Evolutionary conservation across 805 yeast genomes (phyloP).

Genomic region (Lachancea lanzarotensis): DNA sequence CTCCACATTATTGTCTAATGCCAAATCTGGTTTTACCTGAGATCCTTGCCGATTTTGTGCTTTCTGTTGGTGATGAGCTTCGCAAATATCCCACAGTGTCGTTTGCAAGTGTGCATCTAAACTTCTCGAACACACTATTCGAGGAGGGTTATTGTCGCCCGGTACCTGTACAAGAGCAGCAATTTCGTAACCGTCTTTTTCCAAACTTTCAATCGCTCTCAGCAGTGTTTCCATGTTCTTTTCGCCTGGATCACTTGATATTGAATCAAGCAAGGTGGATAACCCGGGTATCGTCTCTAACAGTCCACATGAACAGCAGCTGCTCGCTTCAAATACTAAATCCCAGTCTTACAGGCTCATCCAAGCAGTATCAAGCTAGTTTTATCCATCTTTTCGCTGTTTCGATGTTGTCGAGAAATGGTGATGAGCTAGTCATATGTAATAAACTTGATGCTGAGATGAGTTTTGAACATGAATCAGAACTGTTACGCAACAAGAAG

Average conservation of each 20-base stretch:
- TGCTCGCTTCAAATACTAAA: not conserved
- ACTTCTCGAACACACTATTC: not conserved
- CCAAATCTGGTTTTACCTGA: not conserved
- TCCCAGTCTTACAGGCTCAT: not conserved
- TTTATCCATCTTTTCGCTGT: not conserved
- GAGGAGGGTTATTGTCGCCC: not conserved
- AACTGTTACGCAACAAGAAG: not conserved
- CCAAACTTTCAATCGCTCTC: not conserved
- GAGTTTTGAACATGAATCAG: not conserved
- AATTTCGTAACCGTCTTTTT: constrained; percentile 3
- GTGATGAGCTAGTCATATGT: not conserved
- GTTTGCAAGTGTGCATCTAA: not conserved
- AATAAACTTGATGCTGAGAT: not conserved
- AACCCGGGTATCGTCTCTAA: too few relatives aligned
- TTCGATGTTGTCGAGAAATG: not conserved
- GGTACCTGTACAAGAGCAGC: constrained; percentile 1
- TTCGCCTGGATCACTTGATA: not conserved
- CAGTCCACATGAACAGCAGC: too few relatives aligned
- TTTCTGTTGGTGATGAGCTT: constrained; percentile 4
- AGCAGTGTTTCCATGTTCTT: constrained; percentile 2
- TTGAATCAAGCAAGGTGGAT: too few relatives aligned
- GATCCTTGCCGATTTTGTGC: constrained; percentile 2
- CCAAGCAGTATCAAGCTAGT: not conserved
- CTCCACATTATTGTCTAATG: not conserved
- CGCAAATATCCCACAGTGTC: constrained; percentile 1